A percentile compares a stretch with the other conserved stretches of the same genome.
Conservation (phyloP, 1,284 basidiomycete species). For the Moniliophthora roreri region DNA sequence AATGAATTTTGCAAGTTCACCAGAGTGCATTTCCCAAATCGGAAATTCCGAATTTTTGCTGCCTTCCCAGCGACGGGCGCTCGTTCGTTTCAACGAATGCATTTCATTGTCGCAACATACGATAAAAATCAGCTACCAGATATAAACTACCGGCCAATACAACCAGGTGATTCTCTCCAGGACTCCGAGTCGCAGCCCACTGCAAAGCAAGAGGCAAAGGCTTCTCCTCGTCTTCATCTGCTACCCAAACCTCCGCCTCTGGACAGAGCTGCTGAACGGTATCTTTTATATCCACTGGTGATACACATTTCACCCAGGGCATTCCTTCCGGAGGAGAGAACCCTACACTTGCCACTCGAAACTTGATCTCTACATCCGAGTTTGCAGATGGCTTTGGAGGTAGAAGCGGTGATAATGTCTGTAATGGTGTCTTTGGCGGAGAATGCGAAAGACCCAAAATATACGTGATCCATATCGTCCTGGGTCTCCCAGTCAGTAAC, state of each 20-base stretch:
- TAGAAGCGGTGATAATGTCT: conserved; percentile 71
- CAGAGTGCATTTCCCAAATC: background rate
- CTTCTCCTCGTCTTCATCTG: conserved; percentile 24
- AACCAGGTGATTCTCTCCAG: conserved; percentile 41
- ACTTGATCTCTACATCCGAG: conserved; percentile 24
- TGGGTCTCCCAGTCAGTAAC: conserved; percentile 19
- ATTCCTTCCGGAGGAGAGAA: conserved; percentile 82
- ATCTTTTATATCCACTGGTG: conserved; percentile 46
- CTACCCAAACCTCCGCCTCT: conserved; percentile 44
- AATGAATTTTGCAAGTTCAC: background rate
- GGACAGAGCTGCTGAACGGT: conserved; percentile 42
- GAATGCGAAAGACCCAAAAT: conserved; percentile 80
- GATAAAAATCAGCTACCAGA: conserved; percentile 87
- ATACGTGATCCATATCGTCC: conserved; percentile 51
- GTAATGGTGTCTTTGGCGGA: conserved; percentile 73
- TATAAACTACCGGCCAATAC: conserved; percentile 90
- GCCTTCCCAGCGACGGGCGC: too few species aligned
- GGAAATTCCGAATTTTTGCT: background rate
- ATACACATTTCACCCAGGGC: conserved; percentile 83
- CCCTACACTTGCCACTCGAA: conserved; percentile 51
- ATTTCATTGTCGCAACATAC: conserved; percentile 27
- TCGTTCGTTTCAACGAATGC: background rate
- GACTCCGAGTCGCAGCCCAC: conserved; percentile 38
- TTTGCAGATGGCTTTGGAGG: conserved; percentile 23
- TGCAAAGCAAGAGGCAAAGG: conserved; percentile 37